Conservation (phyloP, 2,329 filamentous ascomycete genomes). For the Nannizzia gypsea region DNA sequence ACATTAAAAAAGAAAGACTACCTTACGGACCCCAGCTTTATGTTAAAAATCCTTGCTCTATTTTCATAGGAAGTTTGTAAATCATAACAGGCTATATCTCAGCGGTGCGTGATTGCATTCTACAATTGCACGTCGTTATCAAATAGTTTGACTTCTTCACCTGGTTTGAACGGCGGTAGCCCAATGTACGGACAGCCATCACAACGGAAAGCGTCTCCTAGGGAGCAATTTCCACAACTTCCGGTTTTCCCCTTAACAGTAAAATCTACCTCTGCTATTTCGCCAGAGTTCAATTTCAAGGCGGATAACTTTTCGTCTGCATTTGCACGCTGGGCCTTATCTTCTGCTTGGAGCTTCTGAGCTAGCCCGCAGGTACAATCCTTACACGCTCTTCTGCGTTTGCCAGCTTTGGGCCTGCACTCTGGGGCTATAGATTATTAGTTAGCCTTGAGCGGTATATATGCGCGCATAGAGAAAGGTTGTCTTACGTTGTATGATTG, state of each 20-base stretch:
- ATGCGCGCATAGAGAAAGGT: neutral
- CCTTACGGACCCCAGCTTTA: neutral
- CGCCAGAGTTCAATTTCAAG: slow-evolving; percentile 58
- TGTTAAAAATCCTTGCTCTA: neutral
- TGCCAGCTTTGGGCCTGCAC: slow-evolving; percentile 75
- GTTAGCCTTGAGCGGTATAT: neutral
- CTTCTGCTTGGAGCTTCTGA: slow-evolving; percentile 74
- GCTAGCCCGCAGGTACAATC: slow-evolving; percentile 94
- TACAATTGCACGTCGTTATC: slow-evolving; percentile 78
- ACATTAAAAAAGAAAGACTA: neutral
- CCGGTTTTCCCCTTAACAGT: slow-evolving; percentile 96
- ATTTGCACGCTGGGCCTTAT: slow-evolving; percentile 52
- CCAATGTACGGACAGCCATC: slow-evolving; percentile 73
- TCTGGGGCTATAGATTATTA: slow-evolving; percentile 51
- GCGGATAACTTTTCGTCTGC: slow-evolving; percentile 48
- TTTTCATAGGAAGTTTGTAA: neutral
- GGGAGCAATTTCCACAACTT: slow-evolving; percentile 83
- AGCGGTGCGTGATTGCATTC: slow-evolving; percentile 3
- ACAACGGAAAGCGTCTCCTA: slow-evolving; percentile 80
- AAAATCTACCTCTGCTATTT: slow-evolving; percentile 86
- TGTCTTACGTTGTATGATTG: slow-evolving; percentile 66
- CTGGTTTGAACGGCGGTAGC: slow-evolving; percentile 89
- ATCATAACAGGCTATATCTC: neutral
- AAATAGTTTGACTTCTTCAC: slow-evolving; percentile 79
- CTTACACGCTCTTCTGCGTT: slow-evolving; percentile 88